Conservation (phyloP, 768 basidiomycete species). For the Leccinum subtestaceum region DNA sequence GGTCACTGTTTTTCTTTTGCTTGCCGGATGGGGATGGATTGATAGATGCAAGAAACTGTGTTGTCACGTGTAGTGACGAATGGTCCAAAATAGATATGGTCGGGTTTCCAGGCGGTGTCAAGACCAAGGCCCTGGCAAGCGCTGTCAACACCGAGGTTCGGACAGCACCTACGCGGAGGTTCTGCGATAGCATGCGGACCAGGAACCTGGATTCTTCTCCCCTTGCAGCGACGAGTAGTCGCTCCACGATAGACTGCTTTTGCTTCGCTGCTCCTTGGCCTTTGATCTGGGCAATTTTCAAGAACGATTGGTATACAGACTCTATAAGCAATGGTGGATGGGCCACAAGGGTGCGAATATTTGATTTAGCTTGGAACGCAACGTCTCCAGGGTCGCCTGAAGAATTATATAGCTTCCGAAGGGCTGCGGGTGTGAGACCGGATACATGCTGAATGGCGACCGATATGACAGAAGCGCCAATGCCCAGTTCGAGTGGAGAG, state of each 20-base stretch:
- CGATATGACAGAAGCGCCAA: constrained; percentile 66
- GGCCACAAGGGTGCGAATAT: constrained; percentile 67
- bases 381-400: constrained; percentile 88
- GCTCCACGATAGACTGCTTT: constrained; percentile 78
- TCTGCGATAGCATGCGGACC: constrained; percentile 67
- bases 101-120: constrained; percentile 44
- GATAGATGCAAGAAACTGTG: constrained; percentile 18
- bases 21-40: constrained; percentile 16
- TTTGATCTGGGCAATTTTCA: constrained; percentile 64
- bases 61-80: constrained; percentile 31
- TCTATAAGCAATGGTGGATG: constrained; percentile 65
- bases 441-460: constrained; percentile 73
- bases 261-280: constrained; percentile 73
- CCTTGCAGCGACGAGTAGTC: constrained; percentile 75
- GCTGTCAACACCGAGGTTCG: constrained; percentile 78
- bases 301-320: constrained; percentile 63
- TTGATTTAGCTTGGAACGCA: constrained; percentile 79
- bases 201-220: constrained; percentile 90
- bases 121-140: constrained; percentile 72
- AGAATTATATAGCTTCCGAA: constrained; percentile 64
- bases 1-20: constrained; percentile 33
- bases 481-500: constrained; percentile 63
- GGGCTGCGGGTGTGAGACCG: constrained; percentile 54
- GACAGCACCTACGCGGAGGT: constrained; percentile 86
- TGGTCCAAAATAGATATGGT: constrained; percentile 13